Conservation (phyloP, 768 basidiomycete species). For the Kwoniella dendrophila region DNA sequence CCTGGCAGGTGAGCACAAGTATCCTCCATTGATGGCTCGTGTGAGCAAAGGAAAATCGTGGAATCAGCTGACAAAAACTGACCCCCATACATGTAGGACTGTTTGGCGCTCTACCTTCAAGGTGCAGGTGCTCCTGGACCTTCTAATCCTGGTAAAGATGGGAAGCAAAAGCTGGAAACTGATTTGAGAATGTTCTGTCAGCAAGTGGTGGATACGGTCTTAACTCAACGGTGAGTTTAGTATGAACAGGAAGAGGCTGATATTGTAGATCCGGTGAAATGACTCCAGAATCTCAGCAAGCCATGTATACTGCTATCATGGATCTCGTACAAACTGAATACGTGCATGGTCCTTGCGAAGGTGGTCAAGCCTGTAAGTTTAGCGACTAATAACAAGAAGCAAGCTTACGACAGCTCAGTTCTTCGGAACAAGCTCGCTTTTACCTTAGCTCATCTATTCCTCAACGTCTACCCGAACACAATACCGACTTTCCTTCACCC, state of each 20-base stretch:
- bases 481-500: slow-evolving; percentile 52
- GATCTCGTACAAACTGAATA: slow-evolving; percentile 87
- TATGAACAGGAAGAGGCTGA: slow-evolving; percentile 51
- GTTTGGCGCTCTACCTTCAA: slow-evolving; percentile 54
- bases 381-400: slow-evolving; percentile 7
- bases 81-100: slow-evolving; percentile 49
- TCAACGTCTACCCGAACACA: slow-evolving; percentile 48
- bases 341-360: slow-evolving; percentile 79
- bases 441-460: slow-evolving; percentile 55
- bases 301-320: slow-evolving; percentile 72
- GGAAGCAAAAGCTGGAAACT: slow-evolving; percentile 51
- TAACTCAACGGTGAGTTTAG: slow-evolving; percentile 59
- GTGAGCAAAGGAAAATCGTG: background rate
- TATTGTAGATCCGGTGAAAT: slow-evolving; percentile 52
- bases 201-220: slow-evolving; percentile 54
- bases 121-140: slow-evolving; percentile 54
- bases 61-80: background rate
- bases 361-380: slow-evolving; percentile 76
- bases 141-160: slow-evolving; percentile 49
- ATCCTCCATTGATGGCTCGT: slow-evolving; percentile 23
- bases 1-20: slow-evolving; percentile 76
- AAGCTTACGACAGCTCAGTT: slow-evolving; percentile 60
- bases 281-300: slow-evolving; percentile 41
- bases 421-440: slow-evolving; percentile 75
- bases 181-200: slow-evolving; percentile 54